Percentiles rank a stretch among this genome's conserved stretches.
phyloP scores from a whole-genome alignment of 139 green algal genomes.

The Micromonas commoda region DNA sequence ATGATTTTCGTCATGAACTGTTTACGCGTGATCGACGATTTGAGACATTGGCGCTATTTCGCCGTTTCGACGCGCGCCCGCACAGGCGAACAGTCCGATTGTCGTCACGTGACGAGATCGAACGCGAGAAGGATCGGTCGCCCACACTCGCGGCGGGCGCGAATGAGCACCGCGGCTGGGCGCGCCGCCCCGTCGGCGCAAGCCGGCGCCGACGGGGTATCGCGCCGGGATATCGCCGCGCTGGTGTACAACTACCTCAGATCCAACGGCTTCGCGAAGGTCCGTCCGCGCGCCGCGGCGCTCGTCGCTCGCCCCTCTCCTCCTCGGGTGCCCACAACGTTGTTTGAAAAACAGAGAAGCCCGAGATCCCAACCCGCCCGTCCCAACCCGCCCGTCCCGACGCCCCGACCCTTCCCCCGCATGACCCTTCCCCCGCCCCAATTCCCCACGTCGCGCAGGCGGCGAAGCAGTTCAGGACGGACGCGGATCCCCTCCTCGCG shows the following conservation, averaged over 20 bases:
- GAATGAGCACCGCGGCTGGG: no score
- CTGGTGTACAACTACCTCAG: background rate
- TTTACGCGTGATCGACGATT: no score
- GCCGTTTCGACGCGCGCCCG: no score
- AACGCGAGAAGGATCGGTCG: no score
- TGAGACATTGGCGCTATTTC: no score
- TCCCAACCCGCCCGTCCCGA: background rate
- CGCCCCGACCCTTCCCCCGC: no score
- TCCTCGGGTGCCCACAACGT: background rate
- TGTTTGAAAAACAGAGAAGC: background rate
- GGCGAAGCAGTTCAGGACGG: background rate
- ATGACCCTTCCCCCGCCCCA: background rate
- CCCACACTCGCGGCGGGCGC: no score
- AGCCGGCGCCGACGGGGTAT: background rate
- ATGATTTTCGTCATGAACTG: no score
- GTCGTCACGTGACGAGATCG: no score
- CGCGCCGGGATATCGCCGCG: background rate
- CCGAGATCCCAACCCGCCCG: background rate
- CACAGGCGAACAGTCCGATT: no score
- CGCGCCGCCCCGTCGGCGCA: no score
- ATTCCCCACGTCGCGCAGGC: background rate
- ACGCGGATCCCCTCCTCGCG: background rate
- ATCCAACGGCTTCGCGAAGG: constrained; percentile 1
- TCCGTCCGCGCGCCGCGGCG: no score
- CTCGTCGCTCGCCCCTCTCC: background rate